Evolutionary conservation across 148 eudicot genomes (phyloP).

Genomic region (Camellia granthamiana): DNA sequence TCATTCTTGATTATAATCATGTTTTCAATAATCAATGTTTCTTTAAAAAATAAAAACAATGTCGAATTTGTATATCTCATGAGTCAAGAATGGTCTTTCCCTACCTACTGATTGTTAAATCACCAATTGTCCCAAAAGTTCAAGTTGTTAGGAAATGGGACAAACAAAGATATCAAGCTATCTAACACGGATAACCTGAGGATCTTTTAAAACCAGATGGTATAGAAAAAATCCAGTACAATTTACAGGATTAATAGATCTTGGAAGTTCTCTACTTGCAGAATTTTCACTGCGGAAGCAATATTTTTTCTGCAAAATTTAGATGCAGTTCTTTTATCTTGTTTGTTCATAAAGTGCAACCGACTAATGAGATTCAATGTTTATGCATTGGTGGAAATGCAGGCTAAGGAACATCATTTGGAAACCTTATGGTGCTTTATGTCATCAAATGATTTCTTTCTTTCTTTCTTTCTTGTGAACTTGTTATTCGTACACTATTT

Average conservation of each 20-base stretch:
- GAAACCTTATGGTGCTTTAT: not conserved
- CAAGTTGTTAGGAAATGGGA: no score
- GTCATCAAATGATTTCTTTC: not conserved
- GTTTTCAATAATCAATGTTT: no score
- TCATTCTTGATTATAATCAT: no score
- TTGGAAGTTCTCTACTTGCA: not conserved
- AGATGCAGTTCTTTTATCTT: no score
- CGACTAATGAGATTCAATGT: not conserved
- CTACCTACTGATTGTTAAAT: not conserved
- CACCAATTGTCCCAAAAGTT: no score
- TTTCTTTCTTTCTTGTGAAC: not conserved
- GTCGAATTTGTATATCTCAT: not conserved
- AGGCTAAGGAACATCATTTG: not conserved
- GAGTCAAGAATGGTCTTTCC: not conserved
- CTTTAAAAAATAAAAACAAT: not conserved
- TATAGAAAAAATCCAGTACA: not conserved
- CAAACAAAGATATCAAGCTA: no score
- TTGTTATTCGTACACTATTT: not conserved
- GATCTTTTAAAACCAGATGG: not conserved
- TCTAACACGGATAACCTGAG: not conserved
- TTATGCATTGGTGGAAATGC: not conserved
- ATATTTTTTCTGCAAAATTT: not conserved
- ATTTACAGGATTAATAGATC: not conserved
- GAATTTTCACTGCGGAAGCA: not conserved
- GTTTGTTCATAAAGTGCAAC: not conserved